These are phyloP conservation scores for Papiliotrema fonsecae DNA, from an alignment of 1,284 basidiomycete genomes.

Conservation along the genomic window DNA sequence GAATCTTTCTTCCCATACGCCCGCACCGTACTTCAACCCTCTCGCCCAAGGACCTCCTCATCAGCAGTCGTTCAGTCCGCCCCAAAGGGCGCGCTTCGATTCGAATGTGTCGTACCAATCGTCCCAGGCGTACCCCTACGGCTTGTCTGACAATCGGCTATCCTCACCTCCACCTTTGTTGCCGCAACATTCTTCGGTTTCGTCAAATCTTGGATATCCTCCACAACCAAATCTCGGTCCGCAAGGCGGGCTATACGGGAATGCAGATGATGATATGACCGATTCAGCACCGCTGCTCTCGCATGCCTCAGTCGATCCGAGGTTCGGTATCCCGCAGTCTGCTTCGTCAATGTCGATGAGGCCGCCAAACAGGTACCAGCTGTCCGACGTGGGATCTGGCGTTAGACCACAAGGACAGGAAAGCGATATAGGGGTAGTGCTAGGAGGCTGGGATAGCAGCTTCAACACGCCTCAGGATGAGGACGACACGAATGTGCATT, in stretches of 20 bases:
- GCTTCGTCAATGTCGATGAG: constrained; percentile 14
- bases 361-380: constrained; percentile 18
- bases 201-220: constrained; percentile 6
- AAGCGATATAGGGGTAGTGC: constrained; percentile 24
- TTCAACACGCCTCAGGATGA: constrained; percentile 19
- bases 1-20: constrained; percentile 10
- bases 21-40: background rate
- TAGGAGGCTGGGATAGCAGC: constrained; percentile 13
- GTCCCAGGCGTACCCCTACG: constrained; percentile 15
- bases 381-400: constrained; percentile 19
- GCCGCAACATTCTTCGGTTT: constrained; percentile 21
- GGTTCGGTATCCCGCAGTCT: constrained; percentile 23
- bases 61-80: constrained; percentile 7
- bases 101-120: constrained; percentile 17
- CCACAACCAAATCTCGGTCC: constrained; percentile 4
- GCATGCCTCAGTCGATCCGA: constrained; percentile 27
- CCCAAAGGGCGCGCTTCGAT: constrained; percentile 17
- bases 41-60: constrained; percentile 2
- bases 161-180: constrained; percentile 36
- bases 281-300: constrained; percentile 36
- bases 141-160: constrained; percentile 24
- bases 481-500: constrained; percentile 51
- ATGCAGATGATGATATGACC: constrained; percentile 31
- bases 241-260: constrained; percentile 6
- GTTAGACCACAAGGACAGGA: background rate